Percentiles rank a stretch among this genome's conserved stretches.
Evolutionary conservation across 495 filamentous ascomycete species (phyloP).

Genomic region (Lepraria neglecta): DNA sequence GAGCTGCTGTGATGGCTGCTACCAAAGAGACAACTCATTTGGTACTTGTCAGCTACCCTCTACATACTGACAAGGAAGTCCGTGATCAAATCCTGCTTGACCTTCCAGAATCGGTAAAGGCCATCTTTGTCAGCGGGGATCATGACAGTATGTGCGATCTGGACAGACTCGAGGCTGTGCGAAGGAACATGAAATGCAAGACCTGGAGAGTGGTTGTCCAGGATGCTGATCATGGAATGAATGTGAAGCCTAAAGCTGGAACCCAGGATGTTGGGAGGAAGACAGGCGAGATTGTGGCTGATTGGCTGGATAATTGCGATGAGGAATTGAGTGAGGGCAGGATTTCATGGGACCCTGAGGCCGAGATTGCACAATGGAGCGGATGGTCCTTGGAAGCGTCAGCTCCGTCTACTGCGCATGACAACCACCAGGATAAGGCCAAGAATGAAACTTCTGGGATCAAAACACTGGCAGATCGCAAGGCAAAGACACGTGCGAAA

Average conservation of each 20-base stretch:
- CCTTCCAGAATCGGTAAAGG: constrained; percentile 25
- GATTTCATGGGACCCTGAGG: constrained; percentile 20
- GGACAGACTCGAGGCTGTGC: constrained; percentile 28
- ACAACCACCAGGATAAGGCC: not conserved
- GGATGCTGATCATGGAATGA: constrained; percentile 39
- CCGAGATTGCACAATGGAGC: constrained; percentile 20
- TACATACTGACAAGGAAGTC: constrained; percentile 29
- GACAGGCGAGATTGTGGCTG: constrained; percentile 31
- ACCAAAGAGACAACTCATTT: constrained; percentile 25
- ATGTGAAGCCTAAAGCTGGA: constrained; percentile 27
- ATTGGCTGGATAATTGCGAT: constrained; percentile 27
- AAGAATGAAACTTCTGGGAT: not conserved
- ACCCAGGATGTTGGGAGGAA: constrained; percentile 26
- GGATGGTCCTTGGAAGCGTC: constrained; percentile 14
- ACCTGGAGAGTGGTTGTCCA: constrained; percentile 32
- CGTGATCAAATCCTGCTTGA: constrained; percentile 35
- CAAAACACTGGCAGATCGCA: too few relatives aligned
- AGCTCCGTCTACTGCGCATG: too few relatives aligned
- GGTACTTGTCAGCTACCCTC: constrained; percentile 37
- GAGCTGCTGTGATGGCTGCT: constrained; percentile 37
- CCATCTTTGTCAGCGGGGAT: constrained; percentile 35
- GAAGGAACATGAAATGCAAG: constrained; percentile 31
- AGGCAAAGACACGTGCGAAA: too few relatives aligned
- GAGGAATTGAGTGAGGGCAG: constrained; percentile 14
- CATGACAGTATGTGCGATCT: constrained; percentile 36